phyloP scores from a whole-genome alignment of 1,284 basidiomycete genomes.

The Tilletia caries region DNA sequence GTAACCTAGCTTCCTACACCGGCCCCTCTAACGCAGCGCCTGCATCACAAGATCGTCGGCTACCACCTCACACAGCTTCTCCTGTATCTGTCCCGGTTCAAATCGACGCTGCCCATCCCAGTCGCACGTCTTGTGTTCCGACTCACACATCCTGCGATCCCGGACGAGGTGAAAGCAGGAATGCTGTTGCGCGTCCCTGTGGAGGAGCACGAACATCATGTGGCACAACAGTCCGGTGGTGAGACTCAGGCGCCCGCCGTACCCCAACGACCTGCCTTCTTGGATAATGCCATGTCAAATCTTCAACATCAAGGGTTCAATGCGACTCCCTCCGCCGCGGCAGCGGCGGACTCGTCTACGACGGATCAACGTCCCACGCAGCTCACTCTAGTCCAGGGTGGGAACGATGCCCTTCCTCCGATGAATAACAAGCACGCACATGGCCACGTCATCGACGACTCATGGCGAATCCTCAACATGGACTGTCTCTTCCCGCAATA shows the following conservation, averaged over 20 bases:
- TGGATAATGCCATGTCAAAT: neutral
- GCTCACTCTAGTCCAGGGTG: neutral
- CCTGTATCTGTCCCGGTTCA: conserved; percentile 28
- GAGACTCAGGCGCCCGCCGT: conserved; percentile 35
- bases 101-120: conserved; percentile 17
- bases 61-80: conserved; percentile 29
- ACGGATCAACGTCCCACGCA: neutral
- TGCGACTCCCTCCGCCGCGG: neutral
- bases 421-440: conserved; percentile 23
- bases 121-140: conserved; percentile 21
- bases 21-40: conserved; percentile 14
- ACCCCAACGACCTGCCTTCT: conserved; percentile 43
- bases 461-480: conserved; percentile 50
- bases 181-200: neutral
- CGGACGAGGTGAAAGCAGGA: conserved; percentile 13
- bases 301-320: conserved; percentile 1
- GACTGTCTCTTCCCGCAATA: conserved; percentile 53
- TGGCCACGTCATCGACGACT: conserved; percentile 35
- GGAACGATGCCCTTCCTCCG: conserved; percentile 13
- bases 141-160: conserved; percentile 30
- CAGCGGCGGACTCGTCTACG: neutral
- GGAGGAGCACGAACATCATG: conserved; percentile 1
- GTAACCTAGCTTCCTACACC: conserved; percentile 10
- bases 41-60: conserved; percentile 21
- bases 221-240: neutral